A percentile compares a stretch with the other conserved stretches of the same genome.
phyloP scores from a whole-genome alignment of 2,329 filamentous ascomycete species.

The Cercospora brassicicola region DNA sequence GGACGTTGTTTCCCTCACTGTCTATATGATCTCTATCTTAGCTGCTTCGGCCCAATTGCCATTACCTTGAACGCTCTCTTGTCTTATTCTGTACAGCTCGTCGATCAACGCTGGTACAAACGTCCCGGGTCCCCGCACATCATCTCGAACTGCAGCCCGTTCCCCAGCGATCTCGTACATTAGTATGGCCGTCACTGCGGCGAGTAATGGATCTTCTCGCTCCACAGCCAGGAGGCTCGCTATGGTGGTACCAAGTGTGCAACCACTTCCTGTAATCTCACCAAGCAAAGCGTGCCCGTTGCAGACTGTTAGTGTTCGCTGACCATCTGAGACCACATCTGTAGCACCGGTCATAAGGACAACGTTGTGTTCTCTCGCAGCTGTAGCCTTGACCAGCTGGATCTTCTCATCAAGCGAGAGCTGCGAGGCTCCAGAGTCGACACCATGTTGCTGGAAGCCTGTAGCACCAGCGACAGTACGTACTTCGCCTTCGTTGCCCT shows the following conservation, averaged over 20 bases:
- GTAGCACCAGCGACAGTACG: conserved; percentile 64
- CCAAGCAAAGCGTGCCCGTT: conserved; percentile 77
- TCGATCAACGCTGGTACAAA: conserved; percentile 87
- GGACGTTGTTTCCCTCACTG: background rate
- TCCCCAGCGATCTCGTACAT: conserved; percentile 79
- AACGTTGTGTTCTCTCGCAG: conserved; percentile 66
- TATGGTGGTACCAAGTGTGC: conserved; percentile 78
- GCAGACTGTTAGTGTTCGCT: conserved; percentile 63
- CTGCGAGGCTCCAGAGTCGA: conserved; percentile 69
- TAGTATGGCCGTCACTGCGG: conserved; percentile 69
- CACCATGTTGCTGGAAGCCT: conserved; percentile 67
- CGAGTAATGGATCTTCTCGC: conserved; percentile 65
- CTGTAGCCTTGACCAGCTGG: conserved; percentile 64
- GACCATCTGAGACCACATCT: conserved; percentile 77
- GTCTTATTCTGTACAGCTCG: conserved; percentile 56
- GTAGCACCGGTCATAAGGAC: conserved; percentile 78
- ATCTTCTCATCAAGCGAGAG: conserved; percentile 58
- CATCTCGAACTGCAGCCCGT: conserved; percentile 55
- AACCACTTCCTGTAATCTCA: conserved; percentile 72
- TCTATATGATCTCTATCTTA: conserved; percentile 47
- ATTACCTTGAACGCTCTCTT: conserved; percentile 52
- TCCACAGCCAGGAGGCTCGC: conserved; percentile 71
- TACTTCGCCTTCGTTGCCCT: conserved; percentile 91
- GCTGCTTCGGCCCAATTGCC: conserved; percentile 55
- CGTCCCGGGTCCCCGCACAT: conserved; percentile 76